phyloP scores from a whole-genome alignment of 1,139 yeast genomes.

The Eremothecium cymbalariae region DNA sequence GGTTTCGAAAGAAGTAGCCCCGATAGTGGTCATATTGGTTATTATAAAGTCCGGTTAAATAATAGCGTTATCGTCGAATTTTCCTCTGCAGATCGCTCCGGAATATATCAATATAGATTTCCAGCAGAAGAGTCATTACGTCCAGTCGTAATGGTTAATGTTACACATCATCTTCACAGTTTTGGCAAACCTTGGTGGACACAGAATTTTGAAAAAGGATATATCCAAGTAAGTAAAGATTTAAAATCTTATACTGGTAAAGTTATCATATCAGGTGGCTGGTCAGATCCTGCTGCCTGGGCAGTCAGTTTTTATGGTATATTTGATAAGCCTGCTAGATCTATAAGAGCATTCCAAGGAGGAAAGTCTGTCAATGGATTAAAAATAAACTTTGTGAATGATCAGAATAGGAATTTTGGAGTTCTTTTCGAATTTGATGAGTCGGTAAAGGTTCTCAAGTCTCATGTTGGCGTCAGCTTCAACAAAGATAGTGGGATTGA shows the following conservation, averaged over 20 bases:
- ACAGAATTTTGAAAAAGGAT: constrained; percentile 31
- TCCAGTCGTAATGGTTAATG: constrained; percentile 27
- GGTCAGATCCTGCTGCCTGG: constrained; percentile 34
- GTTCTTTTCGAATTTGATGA: constrained; percentile 24
- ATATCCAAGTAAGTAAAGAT: constrained; percentile 22
- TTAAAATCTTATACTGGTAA: constrained; percentile 28
- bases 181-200: constrained; percentile 33
- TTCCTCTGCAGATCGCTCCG: constrained; percentile 31
- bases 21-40: constrained; percentile 30
- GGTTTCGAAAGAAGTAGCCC: constrained; percentile 16
- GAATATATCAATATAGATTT: constrained; percentile 28
- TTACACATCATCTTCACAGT: constrained; percentile 31
- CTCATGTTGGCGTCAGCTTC: constrained; percentile 35
- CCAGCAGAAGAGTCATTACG: constrained; percentile 14
- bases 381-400: constrained; percentile 8
- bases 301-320: constrained; percentile 32
- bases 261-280: constrained; percentile 32
- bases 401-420: constrained; percentile 25
- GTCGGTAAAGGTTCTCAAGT: constrained; percentile 11
- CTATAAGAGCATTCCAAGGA: constrained; percentile 18
- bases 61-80: constrained; percentile 28
- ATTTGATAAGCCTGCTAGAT: constrained; percentile 23
- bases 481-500: constrained; percentile 22
- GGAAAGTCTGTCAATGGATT: neutral
- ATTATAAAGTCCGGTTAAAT: constrained; percentile 27